Percentiles rank a stretch among this genome's conserved stretches.
Conservation (phyloP, 176 grass and related monocot genomes). For the Chrysopogon serrulatus region DNA sequence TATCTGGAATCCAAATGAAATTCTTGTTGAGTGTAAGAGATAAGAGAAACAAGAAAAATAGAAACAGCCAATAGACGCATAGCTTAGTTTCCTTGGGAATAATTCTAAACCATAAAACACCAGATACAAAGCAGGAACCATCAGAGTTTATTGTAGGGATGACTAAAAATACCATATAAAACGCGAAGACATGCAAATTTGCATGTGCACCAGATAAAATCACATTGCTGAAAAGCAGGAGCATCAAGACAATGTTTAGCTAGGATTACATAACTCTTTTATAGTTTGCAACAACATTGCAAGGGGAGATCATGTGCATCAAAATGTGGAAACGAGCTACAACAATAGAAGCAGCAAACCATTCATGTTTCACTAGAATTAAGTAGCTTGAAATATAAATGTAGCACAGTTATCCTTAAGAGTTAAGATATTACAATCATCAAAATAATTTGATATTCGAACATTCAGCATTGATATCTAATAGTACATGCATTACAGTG, state of each 20-base stretch:
- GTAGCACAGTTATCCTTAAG: background rate
- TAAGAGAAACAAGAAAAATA: background rate
- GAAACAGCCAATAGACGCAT: background rate
- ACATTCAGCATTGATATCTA: too few species aligned
- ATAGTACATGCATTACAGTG: too few species aligned
- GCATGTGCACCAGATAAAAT: background rate
- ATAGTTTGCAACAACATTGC: background rate
- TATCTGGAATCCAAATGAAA: constrained; percentile 16
- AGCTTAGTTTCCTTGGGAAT: background rate
- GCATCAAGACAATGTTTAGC: background rate
- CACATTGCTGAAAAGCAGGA: constrained; percentile 1
- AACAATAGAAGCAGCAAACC: background rate
- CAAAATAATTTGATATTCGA: too few species aligned
- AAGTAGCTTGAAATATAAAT: background rate
- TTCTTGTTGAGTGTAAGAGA: background rate
- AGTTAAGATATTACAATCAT: background rate
- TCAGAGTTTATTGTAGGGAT: background rate
- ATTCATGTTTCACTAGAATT: background rate
- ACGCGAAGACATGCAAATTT: background rate
- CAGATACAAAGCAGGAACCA: background rate
- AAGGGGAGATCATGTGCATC: background rate
- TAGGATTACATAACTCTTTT: background rate
- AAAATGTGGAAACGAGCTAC: background rate
- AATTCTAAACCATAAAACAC: background rate
- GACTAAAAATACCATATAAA: background rate